Conservation (phyloP, 768 basidiomycete genomes). For the Leccinellum albellum region DNA sequence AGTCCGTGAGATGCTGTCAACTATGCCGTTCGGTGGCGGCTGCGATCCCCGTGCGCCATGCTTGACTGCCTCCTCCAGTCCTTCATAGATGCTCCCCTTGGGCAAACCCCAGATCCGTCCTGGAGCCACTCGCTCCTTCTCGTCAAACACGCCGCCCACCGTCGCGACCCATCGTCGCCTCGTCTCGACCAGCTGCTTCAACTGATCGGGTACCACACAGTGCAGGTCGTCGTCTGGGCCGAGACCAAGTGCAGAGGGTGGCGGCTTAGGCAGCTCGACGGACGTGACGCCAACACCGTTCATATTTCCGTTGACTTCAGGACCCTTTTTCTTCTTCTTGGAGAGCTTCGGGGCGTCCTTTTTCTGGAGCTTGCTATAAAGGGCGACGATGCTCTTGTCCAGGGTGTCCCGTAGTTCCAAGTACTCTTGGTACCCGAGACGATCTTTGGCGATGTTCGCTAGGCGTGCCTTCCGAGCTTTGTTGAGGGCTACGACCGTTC, state of each 20-base stretch:
- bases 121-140: slow-evolving; percentile 60
- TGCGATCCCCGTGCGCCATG: slow-evolving; percentile 30
- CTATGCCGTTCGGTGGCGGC: slow-evolving; percentile 15
- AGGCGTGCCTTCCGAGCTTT: slow-evolving; percentile 77
- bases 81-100: slow-evolving; percentile 67
- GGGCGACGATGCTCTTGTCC: slow-evolving; percentile 74
- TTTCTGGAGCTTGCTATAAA: slow-evolving; percentile 79
- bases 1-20: slow-evolving; percentile 27
- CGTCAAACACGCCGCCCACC: slow-evolving; percentile 72
- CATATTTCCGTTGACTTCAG: slow-evolving; percentile 32
- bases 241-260: slow-evolving; percentile 69
- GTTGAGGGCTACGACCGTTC: slow-evolving; percentile 74
- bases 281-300: slow-evolving; percentile 27
- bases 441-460: slow-evolving; percentile 71
- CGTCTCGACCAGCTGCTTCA: slow-evolving; percentile 70
- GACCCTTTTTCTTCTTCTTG: slow-evolving; percentile 71
- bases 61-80: slow-evolving; percentile 62
- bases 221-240: slow-evolving; percentile 62
- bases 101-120: slow-evolving; percentile 82
- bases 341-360: slow-evolving; percentile 68
- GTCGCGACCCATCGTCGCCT: slow-evolving; percentile 74
- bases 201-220: slow-evolving; percentile 61
- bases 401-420: slow-evolving; percentile 78
- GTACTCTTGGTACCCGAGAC: slow-evolving; percentile 91
- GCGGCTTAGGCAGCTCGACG: slow-evolving; percentile 47